Conservation (phyloP, 306 rosid genomes). For the Prunus mume region DNA sequence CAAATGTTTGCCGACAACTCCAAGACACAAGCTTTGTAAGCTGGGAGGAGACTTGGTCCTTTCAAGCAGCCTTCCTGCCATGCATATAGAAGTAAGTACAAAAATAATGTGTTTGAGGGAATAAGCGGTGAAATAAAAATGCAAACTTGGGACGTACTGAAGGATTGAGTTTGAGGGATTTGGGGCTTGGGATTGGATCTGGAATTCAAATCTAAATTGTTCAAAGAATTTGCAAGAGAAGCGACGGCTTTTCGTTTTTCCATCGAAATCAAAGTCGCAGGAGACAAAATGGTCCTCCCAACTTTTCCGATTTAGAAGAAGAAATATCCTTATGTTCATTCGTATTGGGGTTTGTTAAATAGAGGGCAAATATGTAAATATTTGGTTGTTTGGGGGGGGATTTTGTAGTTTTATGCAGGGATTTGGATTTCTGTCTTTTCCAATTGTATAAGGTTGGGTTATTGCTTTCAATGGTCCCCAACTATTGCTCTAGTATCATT, state of each 20-base stretch:
- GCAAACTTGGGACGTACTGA: conserved; percentile 29
- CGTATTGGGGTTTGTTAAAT: not conserved
- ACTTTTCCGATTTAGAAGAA: not conserved
- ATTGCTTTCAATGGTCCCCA: too few relatives aligned
- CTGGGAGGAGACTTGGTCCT: conserved; percentile 60
- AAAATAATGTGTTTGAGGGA: not conserved
- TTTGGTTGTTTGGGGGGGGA: too few relatives aligned
- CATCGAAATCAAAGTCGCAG: conserved; percentile 42
- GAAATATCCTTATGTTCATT: not conserved
- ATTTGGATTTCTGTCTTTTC: too few relatives aligned
- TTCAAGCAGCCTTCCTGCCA: conserved; percentile 41
- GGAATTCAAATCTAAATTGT: conserved; percentile 52
- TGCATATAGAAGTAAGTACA: not conserved
- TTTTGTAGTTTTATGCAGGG: too few relatives aligned
- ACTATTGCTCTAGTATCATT: too few relatives aligned
- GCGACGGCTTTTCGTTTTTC: conserved; percentile 47
- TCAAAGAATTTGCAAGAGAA: conserved; percentile 36
- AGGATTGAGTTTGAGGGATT: conserved; percentile 28
- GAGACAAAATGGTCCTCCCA: not conserved
- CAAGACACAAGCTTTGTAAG: conserved; percentile 71
- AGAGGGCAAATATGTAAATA: too few relatives aligned
- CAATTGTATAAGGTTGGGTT: too few relatives aligned
- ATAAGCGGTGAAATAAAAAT: not conserved
- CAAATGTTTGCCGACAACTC: conserved; percentile 76
- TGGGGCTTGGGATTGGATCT: conserved; percentile 35